Conservation (phyloP, 2,329 filamentous ascomycete species). For the Botrytis sinoallii region DNA sequence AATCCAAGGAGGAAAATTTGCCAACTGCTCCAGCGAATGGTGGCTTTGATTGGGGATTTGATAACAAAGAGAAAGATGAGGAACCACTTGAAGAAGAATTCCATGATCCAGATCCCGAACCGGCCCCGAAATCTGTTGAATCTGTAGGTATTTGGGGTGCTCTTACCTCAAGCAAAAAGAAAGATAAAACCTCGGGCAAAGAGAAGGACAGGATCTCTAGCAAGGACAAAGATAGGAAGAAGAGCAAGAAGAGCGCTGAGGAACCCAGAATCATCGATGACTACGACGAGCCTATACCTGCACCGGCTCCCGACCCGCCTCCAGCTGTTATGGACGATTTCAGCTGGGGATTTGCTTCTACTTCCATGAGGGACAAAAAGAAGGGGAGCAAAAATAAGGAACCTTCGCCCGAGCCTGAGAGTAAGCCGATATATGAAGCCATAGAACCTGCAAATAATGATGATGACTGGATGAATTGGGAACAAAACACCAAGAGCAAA, state of each 20-base stretch:
- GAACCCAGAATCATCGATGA: conserved; percentile 18
- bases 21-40: conserved; percentile 5
- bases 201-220: conserved; percentile 20
- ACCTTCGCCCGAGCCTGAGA: conserved; percentile 25
- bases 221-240: conserved; percentile 45
- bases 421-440: conserved; percentile 28
- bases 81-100: conserved; percentile 41
- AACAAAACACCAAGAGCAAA: conserved; percentile 31
- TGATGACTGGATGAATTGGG: conserved; percentile 35
- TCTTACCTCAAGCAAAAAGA: conserved; percentile 20
- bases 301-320: conserved; percentile 24
- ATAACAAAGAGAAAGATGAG: conserved; percentile 20
- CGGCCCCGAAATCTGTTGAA: conserved; percentile 21
- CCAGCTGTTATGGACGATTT: conserved; percentile 35
- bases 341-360: conserved; percentile 21
- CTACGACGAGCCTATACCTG: conserved; percentile 24
- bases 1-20: conserved; percentile 11
- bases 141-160: conserved; percentile 24
- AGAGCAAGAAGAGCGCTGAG: conserved; percentile 36
- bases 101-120: conserved; percentile 22
- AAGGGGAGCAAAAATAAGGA: conserved; percentile 39
- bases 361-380: conserved; percentile 43
- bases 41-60: conserved; percentile 14
- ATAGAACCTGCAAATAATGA: conserved; percentile 29
- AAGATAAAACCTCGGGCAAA: conserved; percentile 21